Evolutionary conservation across 495 filamentous ascomycete genomes (phyloP).

Genomic region (Penicillium longicatenatum): DNA sequence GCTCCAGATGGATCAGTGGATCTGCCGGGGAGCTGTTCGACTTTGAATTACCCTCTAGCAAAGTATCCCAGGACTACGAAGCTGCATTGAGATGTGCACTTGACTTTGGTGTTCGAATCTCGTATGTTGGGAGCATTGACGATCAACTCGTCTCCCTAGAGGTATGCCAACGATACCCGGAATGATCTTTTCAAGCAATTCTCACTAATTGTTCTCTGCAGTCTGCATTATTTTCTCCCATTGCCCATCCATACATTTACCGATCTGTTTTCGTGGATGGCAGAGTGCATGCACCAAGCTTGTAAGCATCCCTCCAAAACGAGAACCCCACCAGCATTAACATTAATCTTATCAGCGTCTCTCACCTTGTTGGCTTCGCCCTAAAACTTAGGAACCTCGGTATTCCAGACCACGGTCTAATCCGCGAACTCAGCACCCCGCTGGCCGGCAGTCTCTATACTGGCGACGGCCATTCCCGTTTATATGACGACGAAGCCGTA

Average conservation of each 20-base stretch:
- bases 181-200: neutral
- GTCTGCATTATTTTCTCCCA: conserved; percentile 82
- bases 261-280: conserved; percentile 94
- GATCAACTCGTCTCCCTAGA: conserved; percentile 94
- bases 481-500: conserved; percentile 89
- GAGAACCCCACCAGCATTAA: neutral
- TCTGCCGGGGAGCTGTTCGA: conserved; percentile 92
- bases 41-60: conserved; percentile 76
- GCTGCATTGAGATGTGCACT: conserved; percentile 71
- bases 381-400: conserved; percentile 92
- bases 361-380: conserved; percentile 88
- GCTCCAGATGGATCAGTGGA: conserved; percentile 79
- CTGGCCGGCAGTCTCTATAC: conserved; percentile 89
- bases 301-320: conserved; percentile 49
- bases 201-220: conserved; percentile 24
- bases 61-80: conserved; percentile 80
- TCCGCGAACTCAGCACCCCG: conserved; percentile 84
- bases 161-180: conserved; percentile 42
- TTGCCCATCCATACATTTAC: conserved; percentile 88
- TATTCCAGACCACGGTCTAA: conserved; percentile 86
- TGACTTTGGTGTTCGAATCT: conserved; percentile 75
- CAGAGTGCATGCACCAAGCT: conserved; percentile 88
- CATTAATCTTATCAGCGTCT: conserved; percentile 56
- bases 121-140: conserved; percentile 90
- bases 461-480: conserved; percentile 88